Evolutionary conservation across 768 basidiomycete genomes (phyloP).

Genomic region (Hirschioporus abietinus): DNA sequence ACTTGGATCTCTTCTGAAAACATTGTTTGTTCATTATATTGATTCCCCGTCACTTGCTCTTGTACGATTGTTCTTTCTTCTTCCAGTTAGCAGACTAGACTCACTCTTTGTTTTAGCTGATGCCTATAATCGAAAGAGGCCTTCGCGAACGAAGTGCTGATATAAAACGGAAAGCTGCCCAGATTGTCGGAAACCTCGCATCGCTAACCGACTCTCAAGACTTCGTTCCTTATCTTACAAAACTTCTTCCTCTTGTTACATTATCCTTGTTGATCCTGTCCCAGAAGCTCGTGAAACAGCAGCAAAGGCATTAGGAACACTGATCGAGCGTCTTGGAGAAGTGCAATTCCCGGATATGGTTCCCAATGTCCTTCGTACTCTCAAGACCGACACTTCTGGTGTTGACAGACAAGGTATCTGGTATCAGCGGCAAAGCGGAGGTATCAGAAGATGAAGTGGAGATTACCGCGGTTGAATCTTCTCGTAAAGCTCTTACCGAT

Average conservation of each 20-base stretch:
- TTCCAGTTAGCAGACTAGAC: slow-evolving; percentile 4
- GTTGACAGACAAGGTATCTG: slow-evolving; percentile 98
- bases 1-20: slow-evolving; percentile 80
- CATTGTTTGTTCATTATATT: slow-evolving; percentile 96
- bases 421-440: slow-evolving; percentile 85
- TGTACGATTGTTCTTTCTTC: slow-evolving; percentile 35
- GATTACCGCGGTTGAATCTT: slow-evolving; percentile 63
- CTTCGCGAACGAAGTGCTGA: slow-evolving; percentile 89
- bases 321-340: slow-evolving; percentile 96
- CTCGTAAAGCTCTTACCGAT: slow-evolving; percentile 80
- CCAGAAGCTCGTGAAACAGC: slow-evolving; percentile 97
- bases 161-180: slow-evolving; percentile 91
- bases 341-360: slow-evolving; percentile 93
- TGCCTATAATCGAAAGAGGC: slow-evolving; percentile 93
- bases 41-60: slow-evolving; percentile 94
- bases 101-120: slow-evolving; percentile 47
- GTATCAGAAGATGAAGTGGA: slow-evolving; percentile 69
- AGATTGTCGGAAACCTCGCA: slow-evolving; percentile 96
- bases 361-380: slow-evolving; percentile 76
- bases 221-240: slow-evolving; percentile 90
- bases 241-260: slow-evolving; percentile 83
- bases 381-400: slow-evolving; percentile 90
- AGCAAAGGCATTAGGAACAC: slow-evolving; percentile 90
- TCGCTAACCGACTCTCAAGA: slow-evolving; percentile 87
- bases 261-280: slow-evolving; percentile 92